Evolutionary conservation across 805 yeast species (phyloP), one percentile per base, ranked within the genome.

Genomic region (Kazachstania viticola): DNA sequence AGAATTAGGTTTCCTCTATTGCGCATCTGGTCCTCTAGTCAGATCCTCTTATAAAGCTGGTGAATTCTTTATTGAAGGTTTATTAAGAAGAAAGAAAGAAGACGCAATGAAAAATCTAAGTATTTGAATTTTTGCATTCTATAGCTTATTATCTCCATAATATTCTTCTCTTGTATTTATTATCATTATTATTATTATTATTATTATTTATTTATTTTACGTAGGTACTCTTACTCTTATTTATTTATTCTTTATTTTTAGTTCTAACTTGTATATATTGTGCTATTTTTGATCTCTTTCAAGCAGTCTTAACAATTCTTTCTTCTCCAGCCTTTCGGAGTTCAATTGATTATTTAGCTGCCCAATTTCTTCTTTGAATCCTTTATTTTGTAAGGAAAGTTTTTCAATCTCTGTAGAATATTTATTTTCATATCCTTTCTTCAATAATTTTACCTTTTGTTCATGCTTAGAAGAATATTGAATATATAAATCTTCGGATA

Each of bases 41-140:
- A 74, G 99, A 56, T 84, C 96, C 1, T 81, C 94, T 2, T 91
- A 91, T 61, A 91, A 91, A 59, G 99, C 99, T 17, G 99, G 99
- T 38, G 99, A 91, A 59, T 82, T 94, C 2, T 91, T 85, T 49
- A 87, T 91, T 48, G 97, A 91, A 58, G 91, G 91, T 51, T 91
- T 91, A 19, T 65, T 88, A 36, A 77, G 76, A 49, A 79, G 81
- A 60, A 74, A 91, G 57, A 64, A 50, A 21, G 9, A n/a, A 14
- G 4, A 4, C 9, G 8, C 9, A 7, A 5, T 19, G 22, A n/a
- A n/a, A n/a, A n/a, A n/a, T n/a, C n/a, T n/a, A n/a, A n/a, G n/a
- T n/a, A n/a, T n/a, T n/a, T n/a, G n/a, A n/a, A n/a, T n/a, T n/a
- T n/a, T n/a, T n/a, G n/a, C n/a, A n/a, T n/a, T n/a, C n/a, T n/a